Evolutionary conservation across 1,139 yeast species (phyloP), one percentile per base, ranked within the genome.

Genomic region (Fermentozyma sake): DNA sequence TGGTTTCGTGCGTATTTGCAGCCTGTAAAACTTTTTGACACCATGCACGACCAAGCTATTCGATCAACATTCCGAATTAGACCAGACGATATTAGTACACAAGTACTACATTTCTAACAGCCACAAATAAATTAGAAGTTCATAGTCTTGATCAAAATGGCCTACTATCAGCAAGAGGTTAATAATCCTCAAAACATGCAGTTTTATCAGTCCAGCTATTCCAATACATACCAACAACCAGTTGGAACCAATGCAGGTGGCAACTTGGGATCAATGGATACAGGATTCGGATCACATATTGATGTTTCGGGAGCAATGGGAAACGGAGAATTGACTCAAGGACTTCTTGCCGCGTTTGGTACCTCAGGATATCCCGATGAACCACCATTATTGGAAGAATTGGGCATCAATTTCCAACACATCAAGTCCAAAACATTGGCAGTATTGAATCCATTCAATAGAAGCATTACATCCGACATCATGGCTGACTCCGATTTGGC

Each of bases 311-410:
- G 77, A 1, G 52, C 55, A 16, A 63, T 70, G 66, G 76, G 76
- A 3, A 67, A 58, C 20, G 68, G 68, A 14, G 77, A 79, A 32
- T 64, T 91, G 25, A 70, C 87, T 1, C 64, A 76, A 0, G 98
- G 98, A 0, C 51, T 87, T 28, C 58, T 93, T 12, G 95, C 96
- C 4, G 98, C 98, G 0, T 81, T 93, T 50, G 87, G 96, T 2
- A 83, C 96, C 0, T 70, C 84, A 1, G 98, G 99, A 1, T 91
- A 91, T 50, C 79, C 95, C 0, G 93, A 89, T 14, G 99, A 91
- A 52, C 93, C 95, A 0, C 91, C 97, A 1, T 62, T 91, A 30
- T 63, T 91, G 29, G 95, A 91, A 52, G 99, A 91, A 51, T 61
- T 91, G 22, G 99, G 97, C 1, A 85, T 93, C 48, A 89, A 91